Conservation (phyloP, 768 basidiomycete species). For the Cantharellus anzutake region DNA sequence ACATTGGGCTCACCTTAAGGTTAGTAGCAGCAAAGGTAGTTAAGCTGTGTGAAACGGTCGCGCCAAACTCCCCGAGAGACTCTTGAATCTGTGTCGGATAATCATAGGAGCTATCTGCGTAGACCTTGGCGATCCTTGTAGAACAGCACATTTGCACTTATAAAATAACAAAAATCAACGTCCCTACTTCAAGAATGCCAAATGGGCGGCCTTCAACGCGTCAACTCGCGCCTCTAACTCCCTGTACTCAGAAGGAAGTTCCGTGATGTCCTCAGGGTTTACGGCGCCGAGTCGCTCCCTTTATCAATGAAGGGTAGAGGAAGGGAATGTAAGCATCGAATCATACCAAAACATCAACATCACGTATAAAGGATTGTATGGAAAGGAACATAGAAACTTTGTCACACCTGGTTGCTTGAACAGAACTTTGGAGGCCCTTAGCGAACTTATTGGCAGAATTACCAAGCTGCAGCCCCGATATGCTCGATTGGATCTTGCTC, state of each 20-base stretch:
- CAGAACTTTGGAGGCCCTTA: slow-evolving; percentile 62
- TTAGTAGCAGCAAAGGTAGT: slow-evolving; percentile 75
- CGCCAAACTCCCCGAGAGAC: slow-evolving; percentile 51
- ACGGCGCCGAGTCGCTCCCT: slow-evolving; percentile 76
- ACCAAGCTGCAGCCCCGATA: slow-evolving; percentile 39
- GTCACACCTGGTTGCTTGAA: slow-evolving; percentile 50
- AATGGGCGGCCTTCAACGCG: slow-evolving; percentile 63
- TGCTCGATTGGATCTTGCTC: slow-evolving; percentile 45
- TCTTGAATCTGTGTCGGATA: slow-evolving; percentile 33
- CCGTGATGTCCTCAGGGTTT: slow-evolving; percentile 83
- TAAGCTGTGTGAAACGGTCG: slow-evolving; percentile 51
- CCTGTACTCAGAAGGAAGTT: slow-evolving; percentile 85
- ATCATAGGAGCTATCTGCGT: slow-evolving; percentile 74
- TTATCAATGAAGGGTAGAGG: not conserved
- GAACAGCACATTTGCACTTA: not conserved
- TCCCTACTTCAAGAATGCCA: slow-evolving; percentile 55
- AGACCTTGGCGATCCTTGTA: slow-evolving; percentile 66
- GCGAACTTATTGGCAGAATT: slow-evolving; percentile 57
- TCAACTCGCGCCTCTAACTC: slow-evolving; percentile 92
- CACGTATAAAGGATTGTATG: not conserved
- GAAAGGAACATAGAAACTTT: not conserved
- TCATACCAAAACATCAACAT: not conserved
- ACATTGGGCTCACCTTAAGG: slow-evolving; percentile 29
- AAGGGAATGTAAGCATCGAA: not conserved
- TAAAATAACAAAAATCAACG: not conserved